phyloP scores from a whole-genome alignment of 305 asterid species.

The Salvia sclarea region DNA sequence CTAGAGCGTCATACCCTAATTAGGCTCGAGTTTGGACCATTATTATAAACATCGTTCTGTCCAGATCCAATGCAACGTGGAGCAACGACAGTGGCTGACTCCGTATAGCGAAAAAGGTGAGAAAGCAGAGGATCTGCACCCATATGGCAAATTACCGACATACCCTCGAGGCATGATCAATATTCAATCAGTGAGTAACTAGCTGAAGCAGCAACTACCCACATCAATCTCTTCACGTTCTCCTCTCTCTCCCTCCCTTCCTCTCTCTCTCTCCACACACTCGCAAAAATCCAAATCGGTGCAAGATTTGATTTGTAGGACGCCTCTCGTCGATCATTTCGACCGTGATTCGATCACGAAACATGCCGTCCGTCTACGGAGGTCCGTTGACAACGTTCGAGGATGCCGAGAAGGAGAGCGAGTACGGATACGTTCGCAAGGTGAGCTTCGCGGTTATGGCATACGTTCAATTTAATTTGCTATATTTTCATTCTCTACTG shows the following conservation, averaged over 20 bases:
- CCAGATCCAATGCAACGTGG: slow-evolving; percentile 1
- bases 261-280: slow-evolving; percentile 19
- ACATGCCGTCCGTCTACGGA: slow-evolving; percentile 58
- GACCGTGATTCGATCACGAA: slow-evolving; percentile 40
- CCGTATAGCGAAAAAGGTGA: background rate
- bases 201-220: slow-evolving; percentile 31
- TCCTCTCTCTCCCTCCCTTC: slow-evolving; percentile 4
- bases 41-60: background rate
- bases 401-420: slow-evolving; percentile 79
- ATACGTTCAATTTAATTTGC: slow-evolving; percentile 14
- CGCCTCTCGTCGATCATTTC: slow-evolving; percentile 27
- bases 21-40: slow-evolving; percentile 7
- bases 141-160: background rate
- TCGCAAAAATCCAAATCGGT: slow-evolving; percentile 26
- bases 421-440: slow-evolving; percentile 72
- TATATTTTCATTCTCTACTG: background rate
- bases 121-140: slow-evolving; percentile 5
- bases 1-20: background rate
- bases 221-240: slow-evolving; percentile 44
- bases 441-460: slow-evolving; percentile 29
- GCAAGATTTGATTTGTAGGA: slow-evolving; percentile 24
- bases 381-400: slow-evolving; percentile 66
- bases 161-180: slow-evolving; percentile 27
- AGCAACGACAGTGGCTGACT: background rate
- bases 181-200: slow-evolving; percentile 24